A percentile compares a stretch with the other conserved stretches of the same genome.
These are phyloP conservation scores for Sextonia rubra DNA, from an alignment of 164 flowering plant genomes.

Conservation along the genomic window DNA sequence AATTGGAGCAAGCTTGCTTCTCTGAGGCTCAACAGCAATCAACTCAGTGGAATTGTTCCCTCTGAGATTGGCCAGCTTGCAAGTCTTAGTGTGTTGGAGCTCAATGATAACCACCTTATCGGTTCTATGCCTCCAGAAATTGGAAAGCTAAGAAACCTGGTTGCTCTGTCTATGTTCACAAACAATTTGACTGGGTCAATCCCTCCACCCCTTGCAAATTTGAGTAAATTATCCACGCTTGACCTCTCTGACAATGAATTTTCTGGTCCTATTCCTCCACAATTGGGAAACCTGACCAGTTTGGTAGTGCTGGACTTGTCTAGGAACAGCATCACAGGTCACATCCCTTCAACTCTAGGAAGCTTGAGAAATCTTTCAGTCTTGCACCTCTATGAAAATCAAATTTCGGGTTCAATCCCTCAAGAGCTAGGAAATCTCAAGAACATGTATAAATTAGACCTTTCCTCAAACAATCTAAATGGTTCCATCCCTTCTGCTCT, in stretches of 20 bases:
- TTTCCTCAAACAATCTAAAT: not conserved
- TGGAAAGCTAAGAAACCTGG: slow-evolving; percentile 25
- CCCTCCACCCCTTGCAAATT: not conserved
- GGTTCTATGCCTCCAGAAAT: slow-evolving; percentile 35
- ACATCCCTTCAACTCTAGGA: not conserved
- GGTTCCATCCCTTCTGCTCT: slow-evolving; percentile 2
- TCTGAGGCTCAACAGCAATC: slow-evolving; percentile 9
- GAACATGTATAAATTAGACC: not conserved
- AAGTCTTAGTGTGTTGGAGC: slow-evolving; percentile 3
- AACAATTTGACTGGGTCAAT: slow-evolving; percentile 2
- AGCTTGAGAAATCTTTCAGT: not conserved
- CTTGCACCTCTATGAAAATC: slow-evolving; percentile 49
- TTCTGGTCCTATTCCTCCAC: slow-evolving; percentile 59
- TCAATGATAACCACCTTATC: slow-evolving; percentile 10
- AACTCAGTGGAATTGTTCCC: slow-evolving; percentile 20
- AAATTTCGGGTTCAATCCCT: slow-evolving; percentile 65
- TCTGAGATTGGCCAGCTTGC: slow-evolving; percentile 21
- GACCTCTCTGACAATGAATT: slow-evolving; percentile 63
- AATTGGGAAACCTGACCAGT: slow-evolving; percentile 36
- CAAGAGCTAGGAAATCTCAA: slow-evolving; percentile 42
- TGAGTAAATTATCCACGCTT: not conserved
- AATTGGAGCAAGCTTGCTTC: slow-evolving; percentile 10
- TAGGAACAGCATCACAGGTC: not conserved
- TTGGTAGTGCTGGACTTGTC: not conserved
- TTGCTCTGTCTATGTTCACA: not conserved